phyloP scores from a whole-genome alignment of 129 eudicot genomes.

The Kitagawia praeruptora region DNA sequence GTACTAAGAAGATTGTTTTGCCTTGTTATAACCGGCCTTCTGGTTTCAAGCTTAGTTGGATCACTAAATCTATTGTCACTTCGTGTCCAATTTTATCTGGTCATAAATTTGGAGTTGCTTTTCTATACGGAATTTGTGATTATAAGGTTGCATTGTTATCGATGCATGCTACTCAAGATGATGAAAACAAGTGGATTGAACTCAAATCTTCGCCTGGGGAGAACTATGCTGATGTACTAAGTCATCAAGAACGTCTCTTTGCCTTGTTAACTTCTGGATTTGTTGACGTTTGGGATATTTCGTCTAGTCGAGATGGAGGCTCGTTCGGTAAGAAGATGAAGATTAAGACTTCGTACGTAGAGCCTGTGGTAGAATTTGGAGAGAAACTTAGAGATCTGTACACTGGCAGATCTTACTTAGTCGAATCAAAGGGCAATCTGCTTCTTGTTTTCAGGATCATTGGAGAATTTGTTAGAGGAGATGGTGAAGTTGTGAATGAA shows the following conservation, averaged over 20 bases:
- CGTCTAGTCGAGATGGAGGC: not conserved
- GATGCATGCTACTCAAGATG: not conserved
- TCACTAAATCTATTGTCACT: not conserved
- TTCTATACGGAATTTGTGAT: not conserved
- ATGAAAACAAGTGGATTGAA: not conserved
- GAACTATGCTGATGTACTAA: not conserved
- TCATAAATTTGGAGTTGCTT: not conserved
- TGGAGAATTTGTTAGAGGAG: conserved; percentile 14
- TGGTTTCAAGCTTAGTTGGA: not conserved
- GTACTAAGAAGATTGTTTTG: not conserved
- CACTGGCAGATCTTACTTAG: conserved; percentile 5
- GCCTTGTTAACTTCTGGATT: not conserved
- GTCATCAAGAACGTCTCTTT: not conserved
- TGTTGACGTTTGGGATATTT: not conserved
- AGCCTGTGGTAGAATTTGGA: not conserved
- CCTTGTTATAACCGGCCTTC: not conserved
- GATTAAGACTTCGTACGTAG: not conserved
- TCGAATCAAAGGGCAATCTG: not conserved
- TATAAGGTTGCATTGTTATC: not conserved
- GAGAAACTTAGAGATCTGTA: not conserved
- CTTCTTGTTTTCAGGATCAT: conserved; percentile 5
- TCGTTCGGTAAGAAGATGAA: not conserved
- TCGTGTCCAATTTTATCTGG: not conserved
- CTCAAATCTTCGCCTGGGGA: not conserved
- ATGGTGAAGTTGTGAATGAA: conserved; percentile 11